phyloP scores from a whole-genome alignment of 768 basidiomycete genomes.

The Mycena chlorophos region DNA sequence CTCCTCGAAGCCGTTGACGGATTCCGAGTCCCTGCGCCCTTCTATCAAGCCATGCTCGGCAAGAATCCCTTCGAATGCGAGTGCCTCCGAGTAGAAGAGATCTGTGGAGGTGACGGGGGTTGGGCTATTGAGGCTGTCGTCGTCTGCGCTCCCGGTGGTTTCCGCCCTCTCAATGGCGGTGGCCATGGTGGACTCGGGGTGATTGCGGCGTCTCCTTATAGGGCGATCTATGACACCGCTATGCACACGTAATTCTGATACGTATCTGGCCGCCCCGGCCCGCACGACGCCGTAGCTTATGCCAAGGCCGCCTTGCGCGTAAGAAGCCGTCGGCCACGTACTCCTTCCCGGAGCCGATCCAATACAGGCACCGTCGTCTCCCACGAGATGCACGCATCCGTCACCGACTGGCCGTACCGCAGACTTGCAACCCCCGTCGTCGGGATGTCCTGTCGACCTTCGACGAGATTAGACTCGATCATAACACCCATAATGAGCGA shows the following conservation, averaged over 20 bases:
- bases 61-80: slow-evolving; percentile 10
- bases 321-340: slow-evolving; percentile 67
- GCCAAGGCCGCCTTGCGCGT: slow-evolving; percentile 35
- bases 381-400: slow-evolving; percentile 91
- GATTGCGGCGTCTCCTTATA: too few species aligned
- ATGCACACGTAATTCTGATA: not conserved
- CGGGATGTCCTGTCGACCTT: slow-evolving; percentile 86
- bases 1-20: slow-evolving; percentile 37
- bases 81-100: slow-evolving; percentile 7
- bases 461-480: slow-evolving; percentile 90
- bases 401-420: slow-evolving; percentile 84
- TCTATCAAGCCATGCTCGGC: slow-evolving; percentile 7
- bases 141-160: slow-evolving; percentile 9
- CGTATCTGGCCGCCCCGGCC: not conserved
- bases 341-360: slow-evolving; percentile 84
- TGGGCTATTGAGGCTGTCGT: not conserved
- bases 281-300: too few species aligned
- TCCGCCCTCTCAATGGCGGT: slow-evolving; percentile 3
- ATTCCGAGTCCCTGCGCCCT: slow-evolving; percentile 16
- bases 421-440: slow-evolving; percentile 67
- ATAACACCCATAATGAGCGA: slow-evolving; percentile 86
- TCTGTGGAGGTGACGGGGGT: not conserved
- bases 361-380: slow-evolving; percentile 79
- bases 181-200: too few species aligned
- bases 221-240: too few species aligned